A percentile compares a stretch with the other conserved stretches of the same genome.
phyloP scores from a whole-genome alignment of 257 asterid genomes.

The Nicotiana paniculata region DNA sequence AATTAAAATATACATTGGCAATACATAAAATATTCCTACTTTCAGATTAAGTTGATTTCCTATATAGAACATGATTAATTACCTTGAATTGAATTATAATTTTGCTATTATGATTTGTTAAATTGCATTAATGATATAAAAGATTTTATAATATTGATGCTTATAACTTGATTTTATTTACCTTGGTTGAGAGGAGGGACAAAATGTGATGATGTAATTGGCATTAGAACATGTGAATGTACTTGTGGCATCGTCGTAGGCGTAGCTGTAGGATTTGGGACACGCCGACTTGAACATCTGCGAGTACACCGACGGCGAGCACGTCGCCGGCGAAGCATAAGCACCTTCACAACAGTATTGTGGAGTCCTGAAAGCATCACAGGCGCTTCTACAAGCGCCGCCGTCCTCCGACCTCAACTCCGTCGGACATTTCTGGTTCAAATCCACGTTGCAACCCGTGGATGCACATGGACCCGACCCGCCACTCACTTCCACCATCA shows the following conservation, averaged over 20 bases:
- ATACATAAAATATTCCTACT: too few species aligned
- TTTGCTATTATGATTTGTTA: too few species aligned
- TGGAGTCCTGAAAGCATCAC: slow-evolving; percentile 55
- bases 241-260: slow-evolving; percentile 65
- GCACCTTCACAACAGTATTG: slow-evolving; percentile 66
- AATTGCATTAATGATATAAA: too few species aligned
- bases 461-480: slow-evolving; percentile 61
- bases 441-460: slow-evolving; percentile 62
- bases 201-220: slow-evolving; percentile 62
- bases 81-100: too few species aligned
- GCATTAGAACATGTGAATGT: slow-evolving; percentile 68
- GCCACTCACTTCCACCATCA: slow-evolving; percentile 51
- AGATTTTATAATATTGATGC: too few species aligned
- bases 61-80: too few species aligned
- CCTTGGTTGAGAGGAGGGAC: slow-evolving; percentile 37
- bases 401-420: slow-evolving; percentile 49
- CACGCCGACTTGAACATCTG: slow-evolving; percentile 63
- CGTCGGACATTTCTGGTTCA: slow-evolving; percentile 51
- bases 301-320: slow-evolving; percentile 59
- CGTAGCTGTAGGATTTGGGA: slow-evolving; percentile 70
- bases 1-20: too few species aligned
- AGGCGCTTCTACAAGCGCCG: slow-evolving; percentile 72
- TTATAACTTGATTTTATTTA: not conserved
- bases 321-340: slow-evolving; percentile 54
- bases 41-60: too few species aligned